Base-by-base conservation (phyloP, 345 rosid species). In the Odontarrhena argentea region DNA sequence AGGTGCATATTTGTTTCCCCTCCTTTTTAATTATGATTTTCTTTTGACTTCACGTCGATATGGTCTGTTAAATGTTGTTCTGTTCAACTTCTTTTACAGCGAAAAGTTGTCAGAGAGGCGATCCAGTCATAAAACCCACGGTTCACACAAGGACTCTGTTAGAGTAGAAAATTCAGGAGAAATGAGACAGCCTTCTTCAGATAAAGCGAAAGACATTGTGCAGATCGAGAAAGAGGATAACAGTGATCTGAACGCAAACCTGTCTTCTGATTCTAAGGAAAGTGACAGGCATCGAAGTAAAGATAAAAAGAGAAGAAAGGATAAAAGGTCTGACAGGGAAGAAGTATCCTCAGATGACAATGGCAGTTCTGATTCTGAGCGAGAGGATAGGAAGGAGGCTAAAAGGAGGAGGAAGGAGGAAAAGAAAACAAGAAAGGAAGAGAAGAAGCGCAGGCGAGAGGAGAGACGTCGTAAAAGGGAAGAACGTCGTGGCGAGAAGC, bases 401-500 rank as follows among this genome's bases (percentile, higher is more conserved):
- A 91, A 91, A 77, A 83, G 82, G 88, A 87, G 87, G 83, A 84
- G 79, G 78, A 95, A 77, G 76, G 97, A 87, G 71, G 99, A 91
- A 69, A 94, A 83, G 81, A 91, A 87, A 77, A 42, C 70, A 68
- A 64, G 87, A 40, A 95, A 85, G 77, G 99, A 95, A 76, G 98
- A 89, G 71, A 95, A 77, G 74, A 87, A 80, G n/a, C 80, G 85
- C 15, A 82, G 81, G 50, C 87, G 88, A 30, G 89, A 91, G 69
- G 96, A 89, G 79, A 78, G 87, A 9, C 93, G 80, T 25, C 91
- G 80, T 32, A 85, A 69, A 76, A 92, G 74, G 80, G 92, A 86
- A 80, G 92, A 85, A 61, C 80, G 93, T 11, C 87, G 77, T 76
- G 85, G 85, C 4, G 87, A 79, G 73, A 91, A 87, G 84, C 76